Evolutionary conservation across 495 filamentous ascomycete species (phyloP).

Genomic region (Penicillium canariense): DNA sequence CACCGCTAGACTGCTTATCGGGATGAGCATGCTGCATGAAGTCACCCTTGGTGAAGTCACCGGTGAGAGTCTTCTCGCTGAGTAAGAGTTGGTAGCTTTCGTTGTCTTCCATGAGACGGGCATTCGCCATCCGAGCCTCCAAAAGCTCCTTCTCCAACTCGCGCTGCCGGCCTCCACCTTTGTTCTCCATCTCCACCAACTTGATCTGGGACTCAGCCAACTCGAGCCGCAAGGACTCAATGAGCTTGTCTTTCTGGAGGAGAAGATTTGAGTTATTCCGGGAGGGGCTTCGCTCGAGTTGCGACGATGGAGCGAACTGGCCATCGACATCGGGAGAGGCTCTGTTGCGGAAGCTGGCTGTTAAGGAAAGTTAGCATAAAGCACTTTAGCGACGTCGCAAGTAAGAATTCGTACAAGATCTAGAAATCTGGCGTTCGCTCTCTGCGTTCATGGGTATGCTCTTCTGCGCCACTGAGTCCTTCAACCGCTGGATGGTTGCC

Average conservation of each 20-base stretch:
- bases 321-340: slow-evolving; percentile 52
- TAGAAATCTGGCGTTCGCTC: slow-evolving; percentile 61
- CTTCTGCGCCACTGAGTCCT: slow-evolving; percentile 79
- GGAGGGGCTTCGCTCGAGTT: slow-evolving; percentile 75
- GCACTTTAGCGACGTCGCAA: background rate
- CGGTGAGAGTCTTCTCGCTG: slow-evolving; percentile 88
- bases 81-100: slow-evolving; percentile 95
- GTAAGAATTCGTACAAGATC: slow-evolving; percentile 59
- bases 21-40: slow-evolving; percentile 61
- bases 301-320: slow-evolving; percentile 85
- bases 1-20: slow-evolving; percentile 36
- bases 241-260: slow-evolving; percentile 92
- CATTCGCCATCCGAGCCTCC: slow-evolving; percentile 90
- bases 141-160: slow-evolving; percentile 86
- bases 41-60: slow-evolving; percentile 83
- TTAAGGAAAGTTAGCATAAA: slow-evolving; percentile 26
- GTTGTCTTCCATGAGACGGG: slow-evolving; percentile 95
- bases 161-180: slow-evolving; percentile 76
- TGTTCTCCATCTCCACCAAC: slow-evolving; percentile 89
- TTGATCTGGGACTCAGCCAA: slow-evolving; percentile 95
- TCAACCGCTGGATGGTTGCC: slow-evolving; percentile 80
- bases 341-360: slow-evolving; percentile 55
- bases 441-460: slow-evolving; percentile 57
- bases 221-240: slow-evolving; percentile 87
- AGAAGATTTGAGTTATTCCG: slow-evolving; percentile 83